These are phyloP conservation scores for Cryptosporidium meleagridis DNA, from an alignment of 169 alveolate species.

Conservation along the genomic window DNA sequence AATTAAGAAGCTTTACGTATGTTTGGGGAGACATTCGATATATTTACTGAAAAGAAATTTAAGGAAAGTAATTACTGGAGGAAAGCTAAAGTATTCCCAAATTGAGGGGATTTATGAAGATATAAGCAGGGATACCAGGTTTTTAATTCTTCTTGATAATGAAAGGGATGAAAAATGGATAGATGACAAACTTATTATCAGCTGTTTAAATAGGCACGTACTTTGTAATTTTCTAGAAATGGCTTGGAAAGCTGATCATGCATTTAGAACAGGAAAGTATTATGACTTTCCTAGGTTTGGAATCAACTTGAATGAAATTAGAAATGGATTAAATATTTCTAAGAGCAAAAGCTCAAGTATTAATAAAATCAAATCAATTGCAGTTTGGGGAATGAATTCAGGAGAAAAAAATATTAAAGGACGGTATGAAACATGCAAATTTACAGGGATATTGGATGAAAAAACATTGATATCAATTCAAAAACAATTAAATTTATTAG, in stretches of 20 bases:
- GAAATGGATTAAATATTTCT: neutral
- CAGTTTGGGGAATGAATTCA: conserved; percentile 20
- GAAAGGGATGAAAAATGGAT: conserved; percentile 27
- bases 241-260: conserved; percentile 65
- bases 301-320: conserved; percentile 17
- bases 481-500: conserved; percentile 31
- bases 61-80: conserved; percentile 41
- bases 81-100: conserved; percentile 20
- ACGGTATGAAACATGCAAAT: neutral
- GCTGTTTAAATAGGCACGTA: conserved; percentile 23
- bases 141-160: conserved; percentile 44
- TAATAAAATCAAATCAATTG: conserved; percentile 4
- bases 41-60: conserved; percentile 35
- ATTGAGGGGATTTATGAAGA: conserved; percentile 69
- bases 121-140: conserved; percentile 41
- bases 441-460: conserved; percentile 44
- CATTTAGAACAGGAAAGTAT: conserved; percentile 60
- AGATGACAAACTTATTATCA: conserved; percentile 39
- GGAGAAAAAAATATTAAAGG: neutral
- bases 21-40: conserved; percentile 49
- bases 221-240: conserved; percentile 53
- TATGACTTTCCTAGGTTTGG: conserved; percentile 60
- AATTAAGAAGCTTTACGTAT: conserved; percentile 62
- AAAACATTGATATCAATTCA: conserved; percentile 1
- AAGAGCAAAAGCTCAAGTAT: neutral